These are phyloP conservation scores for Saccharum hybrid DNA, from an alignment of 202 grass and related monocot species.

Conservation along the genomic window DNA sequence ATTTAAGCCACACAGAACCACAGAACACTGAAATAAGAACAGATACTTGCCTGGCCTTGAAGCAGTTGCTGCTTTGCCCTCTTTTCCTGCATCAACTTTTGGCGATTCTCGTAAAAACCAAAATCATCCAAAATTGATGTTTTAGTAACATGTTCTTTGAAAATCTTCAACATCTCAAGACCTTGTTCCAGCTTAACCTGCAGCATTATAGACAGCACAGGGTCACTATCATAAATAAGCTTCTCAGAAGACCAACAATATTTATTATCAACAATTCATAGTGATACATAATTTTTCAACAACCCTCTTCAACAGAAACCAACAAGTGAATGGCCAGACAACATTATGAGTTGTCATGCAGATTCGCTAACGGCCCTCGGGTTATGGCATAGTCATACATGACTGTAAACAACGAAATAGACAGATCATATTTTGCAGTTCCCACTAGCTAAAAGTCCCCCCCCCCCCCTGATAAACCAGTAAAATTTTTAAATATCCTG, in stretches of 20 bases:
- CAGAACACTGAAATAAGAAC: background rate
- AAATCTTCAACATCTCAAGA: constrained; percentile 91
- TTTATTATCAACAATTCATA: background rate
- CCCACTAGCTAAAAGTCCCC: background rate
- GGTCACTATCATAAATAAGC: background rate
- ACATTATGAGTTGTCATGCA: background rate
- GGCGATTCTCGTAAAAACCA: constrained; percentile 88
- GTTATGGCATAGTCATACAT: background rate
- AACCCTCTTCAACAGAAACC: background rate
- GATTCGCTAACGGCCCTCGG: background rate
- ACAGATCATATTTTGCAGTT: background rate
- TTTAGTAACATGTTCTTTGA: constrained; percentile 84
- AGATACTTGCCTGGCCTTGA: constrained; percentile 68
- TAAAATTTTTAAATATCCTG: background rate
- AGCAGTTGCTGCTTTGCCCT: constrained; percentile 72
- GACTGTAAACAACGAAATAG: constrained; percentile 17
- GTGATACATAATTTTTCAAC: background rate
- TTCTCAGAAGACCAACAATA: constrained; percentile 22
- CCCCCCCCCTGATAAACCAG: background rate
- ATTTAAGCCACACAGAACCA: background rate
- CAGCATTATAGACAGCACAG: background rate
- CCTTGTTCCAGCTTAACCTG: constrained; percentile 98
- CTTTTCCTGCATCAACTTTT: constrained; percentile 94
- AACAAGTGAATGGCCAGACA: background rate
- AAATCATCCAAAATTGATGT: constrained; percentile 96